Percentiles rank a stretch among this genome's conserved stretches.
Evolutionary conservation across 106 monocot genomes (phyloP).

Genomic region (Dendrobium catenatum): DNA sequence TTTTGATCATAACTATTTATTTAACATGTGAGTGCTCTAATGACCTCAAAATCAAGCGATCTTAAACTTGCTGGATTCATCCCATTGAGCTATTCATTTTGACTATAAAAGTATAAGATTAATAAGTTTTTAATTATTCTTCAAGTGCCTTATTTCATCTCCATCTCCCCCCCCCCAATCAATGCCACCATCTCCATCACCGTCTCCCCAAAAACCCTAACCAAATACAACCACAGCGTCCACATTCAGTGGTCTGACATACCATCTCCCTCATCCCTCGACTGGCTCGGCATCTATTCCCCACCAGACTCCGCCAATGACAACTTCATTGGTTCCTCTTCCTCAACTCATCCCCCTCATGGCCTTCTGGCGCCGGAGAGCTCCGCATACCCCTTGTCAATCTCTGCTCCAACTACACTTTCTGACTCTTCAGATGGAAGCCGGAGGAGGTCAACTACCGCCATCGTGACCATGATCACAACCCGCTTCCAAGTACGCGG

Average conservation of each 20-base stretch:
- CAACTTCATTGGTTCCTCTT: slow-evolving; percentile 79
- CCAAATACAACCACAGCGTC: slow-evolving; percentile 38
- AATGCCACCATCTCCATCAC: slow-evolving; percentile 36
- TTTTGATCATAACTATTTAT: too few species aligned
- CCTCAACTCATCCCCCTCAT: slow-evolving; percentile 53
- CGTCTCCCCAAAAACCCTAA: slow-evolving; percentile 46
- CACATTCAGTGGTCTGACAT: slow-evolving; percentile 68
- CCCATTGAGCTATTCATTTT: too few species aligned
- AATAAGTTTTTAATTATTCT: too few species aligned
- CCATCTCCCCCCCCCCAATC: background rate
- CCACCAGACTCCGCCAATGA: slow-evolving; percentile 57
- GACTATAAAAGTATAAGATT: too few species aligned
- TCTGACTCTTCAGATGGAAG: slow-evolving; percentile 79
- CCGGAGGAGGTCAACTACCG: slow-evolving; percentile 39
- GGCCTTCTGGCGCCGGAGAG: slow-evolving; percentile 53
- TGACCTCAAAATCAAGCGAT: too few species aligned
- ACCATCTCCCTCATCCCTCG: slow-evolving; percentile 54
- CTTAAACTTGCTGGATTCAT: too few species aligned
- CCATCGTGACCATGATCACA: slow-evolving; percentile 76
- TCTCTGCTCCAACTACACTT: slow-evolving; percentile 61
- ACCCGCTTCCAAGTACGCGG: slow-evolving; percentile 60
- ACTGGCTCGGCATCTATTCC: slow-evolving; percentile 90
- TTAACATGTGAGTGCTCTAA: too few species aligned
- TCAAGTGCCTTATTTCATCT: background rate
- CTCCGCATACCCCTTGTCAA: slow-evolving; percentile 64